Evolutionary conservation across 2,329 filamentous ascomycete species (phyloP), one percentile per base, ranked within the genome.

Genomic region (Ceratocystis diversiconidia): DNA sequence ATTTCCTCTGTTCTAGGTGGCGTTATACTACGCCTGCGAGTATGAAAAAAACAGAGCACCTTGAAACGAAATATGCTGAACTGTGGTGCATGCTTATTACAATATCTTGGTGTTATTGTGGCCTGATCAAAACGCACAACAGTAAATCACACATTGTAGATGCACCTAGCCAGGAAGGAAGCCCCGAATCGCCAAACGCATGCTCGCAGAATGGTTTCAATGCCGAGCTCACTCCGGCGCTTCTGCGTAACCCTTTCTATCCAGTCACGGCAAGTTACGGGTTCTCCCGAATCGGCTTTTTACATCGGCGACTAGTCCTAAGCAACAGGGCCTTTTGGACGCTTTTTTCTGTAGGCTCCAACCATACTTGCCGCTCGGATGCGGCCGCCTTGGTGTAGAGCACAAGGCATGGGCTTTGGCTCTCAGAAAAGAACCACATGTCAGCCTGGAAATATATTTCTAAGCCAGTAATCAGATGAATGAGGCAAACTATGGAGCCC

Each of bases 151-250:
- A 12, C 10, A 12, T 41, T 41, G 36, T 41, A 41, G 10, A 15
- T 15, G 10, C 36, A 41, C 36, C 36, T 5, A 41, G 36, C 36
- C 36, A 41, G 36, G 10, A 41, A 12, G 36, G 36, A 41, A 41
- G 15, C 3, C 36, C 36, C 12, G 12, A 41, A 41, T 41, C 36
- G 36, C 36, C 12, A 12, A 15, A 41, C 3, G 36, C 36, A 15
- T 41, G 4, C 36, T 19, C n/a, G 5, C 10, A 50, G 15, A 17
- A 17, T 25, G 5, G 1, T 3, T 17, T 46, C 60, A 62, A 62
- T 62, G 25, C 60, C 36, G 60, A 62, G 60, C 44, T 36, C 43
- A 22, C 60, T 46, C 60, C 60, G 60, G 43, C 19, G n/a, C 19
- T 62, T 46, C 43, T 62, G 32, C 60, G 22, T 62, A 17, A 10